Evolutionary conservation across 768 basidiomycete genomes (phyloP), one percentile per base, ranked within the genome.

Genomic region (Boletus insuetus): DNA sequence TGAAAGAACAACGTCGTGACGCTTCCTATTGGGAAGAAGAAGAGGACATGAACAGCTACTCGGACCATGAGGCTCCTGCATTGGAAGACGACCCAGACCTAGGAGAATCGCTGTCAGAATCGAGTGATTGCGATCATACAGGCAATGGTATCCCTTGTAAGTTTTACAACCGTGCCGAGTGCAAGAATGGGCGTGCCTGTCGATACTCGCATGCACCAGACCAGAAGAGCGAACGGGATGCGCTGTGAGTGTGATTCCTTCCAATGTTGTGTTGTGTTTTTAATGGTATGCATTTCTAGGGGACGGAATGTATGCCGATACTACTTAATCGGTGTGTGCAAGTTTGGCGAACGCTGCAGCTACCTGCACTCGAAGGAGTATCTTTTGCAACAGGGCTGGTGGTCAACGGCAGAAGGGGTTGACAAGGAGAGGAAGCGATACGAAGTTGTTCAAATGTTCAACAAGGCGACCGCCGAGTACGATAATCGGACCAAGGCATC

Each of bases 161-260:
- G 43, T 81, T 79, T 62, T 82, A 84, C 63, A 85, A 85, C 52
- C 81, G 78, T 54, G 70, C 74, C 17, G 79, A 79, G 0, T 84
- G 83, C 61, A 64, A 54, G 11, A 69, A 74, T 4, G 79, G 82
- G 0, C 48, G 19, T 9, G 52, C 58, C 2, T 85, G 83, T 59
- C 54, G 54, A 17, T 83, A 72, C 65, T 80, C 76, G 19, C 82
- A 85, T 63, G 78, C 80, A 1, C 82, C 82, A 0, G 82, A 84
- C 56, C 61, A 73, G 40, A 80, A 77, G 64, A 84, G 82, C 55
- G 74, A 82, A 14, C 73, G 82, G 19, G 80, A 85, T 58, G 74
- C 77, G 13, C 65, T 83, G 84, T 84, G 54, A 55, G 81, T 73
- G 13, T 50, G 49, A 11, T 41, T 22, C 13, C 1, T 20, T 19